phyloP scores from a whole-genome alignment of 768 basidiomycete species.

The Mrakia hoshinonis region DNA sequence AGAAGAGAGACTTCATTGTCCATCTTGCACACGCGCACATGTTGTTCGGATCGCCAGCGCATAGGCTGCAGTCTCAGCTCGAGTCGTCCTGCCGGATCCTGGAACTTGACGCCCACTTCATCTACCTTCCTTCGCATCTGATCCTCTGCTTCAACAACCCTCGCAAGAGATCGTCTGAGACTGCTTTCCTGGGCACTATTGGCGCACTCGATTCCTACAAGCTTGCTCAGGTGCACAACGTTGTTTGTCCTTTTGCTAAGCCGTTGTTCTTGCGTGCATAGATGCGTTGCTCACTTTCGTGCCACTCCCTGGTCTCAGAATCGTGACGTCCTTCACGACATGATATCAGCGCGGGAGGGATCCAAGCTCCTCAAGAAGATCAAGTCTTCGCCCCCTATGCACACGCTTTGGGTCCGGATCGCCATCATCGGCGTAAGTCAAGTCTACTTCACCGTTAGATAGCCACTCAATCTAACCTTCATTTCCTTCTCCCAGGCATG shows the following conservation, averaged over 20 bases:
- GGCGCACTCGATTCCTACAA: slow-evolving; percentile 21
- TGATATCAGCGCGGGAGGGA: slow-evolving; percentile 22
- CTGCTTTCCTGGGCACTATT: slow-evolving; percentile 21
- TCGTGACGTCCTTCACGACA: slow-evolving; percentile 24
- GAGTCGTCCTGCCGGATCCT: slow-evolving; percentile 24
- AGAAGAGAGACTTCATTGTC: slow-evolving; percentile 25
- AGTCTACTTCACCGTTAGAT: no score
- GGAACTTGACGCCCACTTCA: slow-evolving; percentile 29
- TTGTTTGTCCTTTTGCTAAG: no score
- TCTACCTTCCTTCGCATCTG: slow-evolving; percentile 17
- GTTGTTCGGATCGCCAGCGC: slow-evolving; percentile 25
- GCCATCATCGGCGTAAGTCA: slow-evolving; percentile 55
- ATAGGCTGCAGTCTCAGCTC: slow-evolving; percentile 24
- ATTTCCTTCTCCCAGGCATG: no score
- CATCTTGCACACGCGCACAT: slow-evolving; percentile 27
- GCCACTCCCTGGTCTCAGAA: no score
- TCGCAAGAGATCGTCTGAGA: slow-evolving; percentile 15
- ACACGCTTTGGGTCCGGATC: slow-evolving; percentile 58
- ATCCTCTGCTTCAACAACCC: slow-evolving; percentile 28
- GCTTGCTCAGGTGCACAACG: slow-evolving; percentile 15
- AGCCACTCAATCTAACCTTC: no score
- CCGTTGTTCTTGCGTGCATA: no score
- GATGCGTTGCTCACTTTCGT: no score
- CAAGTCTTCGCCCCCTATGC: slow-evolving; percentile 51
- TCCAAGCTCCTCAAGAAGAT: slow-evolving; percentile 19